These are phyloP conservation scores for Acaromyces ingoldii DNA, from an alignment of 1,284 basidiomycete species.

Conservation along the genomic window DNA sequence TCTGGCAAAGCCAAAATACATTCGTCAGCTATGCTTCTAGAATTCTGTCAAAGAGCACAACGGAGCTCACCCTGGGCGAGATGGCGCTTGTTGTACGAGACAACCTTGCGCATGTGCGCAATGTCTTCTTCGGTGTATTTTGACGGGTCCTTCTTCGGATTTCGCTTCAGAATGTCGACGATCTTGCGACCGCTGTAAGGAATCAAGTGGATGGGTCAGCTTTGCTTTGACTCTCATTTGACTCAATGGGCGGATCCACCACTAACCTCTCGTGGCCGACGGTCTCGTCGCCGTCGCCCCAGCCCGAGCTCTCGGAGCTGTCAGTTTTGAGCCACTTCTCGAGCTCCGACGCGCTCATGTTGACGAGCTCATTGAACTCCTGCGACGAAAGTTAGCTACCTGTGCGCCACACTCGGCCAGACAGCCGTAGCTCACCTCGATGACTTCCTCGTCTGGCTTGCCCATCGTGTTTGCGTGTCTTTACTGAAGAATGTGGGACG, in stretches of 20 bases:
- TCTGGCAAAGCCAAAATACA: conserved; percentile 9
- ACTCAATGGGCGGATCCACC: not conserved
- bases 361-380: conserved; percentile 47
- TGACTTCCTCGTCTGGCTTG: conserved; percentile 32
- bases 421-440: conserved; percentile 1
- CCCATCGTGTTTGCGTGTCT: conserved; percentile 30
- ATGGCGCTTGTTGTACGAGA: conserved; percentile 49
- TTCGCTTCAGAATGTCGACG: conserved; percentile 47
- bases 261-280: conserved; percentile 21
- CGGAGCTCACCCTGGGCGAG: conserved; percentile 35
- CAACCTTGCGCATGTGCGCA: conserved; percentile 50
- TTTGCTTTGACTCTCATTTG: conserved; percentile 15
- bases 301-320: conserved; percentile 14
- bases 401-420: not conserved
- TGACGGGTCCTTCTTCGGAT: conserved; percentile 42
- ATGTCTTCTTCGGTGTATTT: conserved; percentile 46
- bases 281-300: conserved; percentile 15
- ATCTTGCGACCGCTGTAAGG: conserved; percentile 41
- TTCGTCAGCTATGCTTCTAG: not conserved
- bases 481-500: too few relatives aligned
- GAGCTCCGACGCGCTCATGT: conserved; percentile 47
- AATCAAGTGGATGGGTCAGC: conserved; percentile 38
- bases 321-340: conserved; percentile 42
- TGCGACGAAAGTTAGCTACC: conserved; percentile 7
- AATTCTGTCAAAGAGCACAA: not conserved